phyloP scores from a whole-genome alignment of 176 grass and related monocot species.

The Secale cereale region DNA sequence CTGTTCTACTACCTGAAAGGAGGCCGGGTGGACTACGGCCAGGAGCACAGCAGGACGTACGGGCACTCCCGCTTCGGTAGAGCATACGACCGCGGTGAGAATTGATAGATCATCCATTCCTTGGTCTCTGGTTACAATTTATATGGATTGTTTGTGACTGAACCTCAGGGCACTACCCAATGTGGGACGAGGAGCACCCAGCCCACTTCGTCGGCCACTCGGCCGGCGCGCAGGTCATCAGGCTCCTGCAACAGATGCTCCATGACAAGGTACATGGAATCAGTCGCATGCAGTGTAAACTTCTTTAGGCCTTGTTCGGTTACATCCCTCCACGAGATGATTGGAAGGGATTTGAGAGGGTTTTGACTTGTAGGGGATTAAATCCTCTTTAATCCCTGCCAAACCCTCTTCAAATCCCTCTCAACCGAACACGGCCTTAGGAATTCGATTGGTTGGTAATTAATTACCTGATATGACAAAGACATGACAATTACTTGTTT shows the following conservation, averaged over 20 bases:
- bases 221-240: constrained; percentile 64
- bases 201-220: constrained; percentile 87
- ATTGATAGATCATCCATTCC: neutral
- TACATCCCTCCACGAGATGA: too few relatives aligned
- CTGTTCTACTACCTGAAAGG: constrained; percentile 94
- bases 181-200: constrained; percentile 68
- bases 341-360: too few relatives aligned
- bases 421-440: too few relatives aligned
- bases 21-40: constrained; percentile 77
- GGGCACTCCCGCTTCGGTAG: constrained; percentile 59
- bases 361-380: too few relatives aligned
- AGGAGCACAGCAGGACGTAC: constrained; percentile 57
- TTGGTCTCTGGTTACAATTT: neutral
- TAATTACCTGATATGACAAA: too few relatives aligned
- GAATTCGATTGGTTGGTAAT: too few relatives aligned
- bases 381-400: too few relatives aligned
- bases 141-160: neutral
- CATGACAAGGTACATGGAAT: constrained; percentile 45
- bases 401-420: too few relatives aligned
- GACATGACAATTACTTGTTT: too few relatives aligned
- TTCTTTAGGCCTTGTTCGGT: too few relatives aligned
- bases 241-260: constrained; percentile 95
- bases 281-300: neutral
- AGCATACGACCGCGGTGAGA: constrained; percentile 50
- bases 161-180: constrained; percentile 50